Evolutionary conservation across 2,329 filamentous ascomycete genomes (phyloP).

Genomic region (Trichoderma simmonsii): DNA sequence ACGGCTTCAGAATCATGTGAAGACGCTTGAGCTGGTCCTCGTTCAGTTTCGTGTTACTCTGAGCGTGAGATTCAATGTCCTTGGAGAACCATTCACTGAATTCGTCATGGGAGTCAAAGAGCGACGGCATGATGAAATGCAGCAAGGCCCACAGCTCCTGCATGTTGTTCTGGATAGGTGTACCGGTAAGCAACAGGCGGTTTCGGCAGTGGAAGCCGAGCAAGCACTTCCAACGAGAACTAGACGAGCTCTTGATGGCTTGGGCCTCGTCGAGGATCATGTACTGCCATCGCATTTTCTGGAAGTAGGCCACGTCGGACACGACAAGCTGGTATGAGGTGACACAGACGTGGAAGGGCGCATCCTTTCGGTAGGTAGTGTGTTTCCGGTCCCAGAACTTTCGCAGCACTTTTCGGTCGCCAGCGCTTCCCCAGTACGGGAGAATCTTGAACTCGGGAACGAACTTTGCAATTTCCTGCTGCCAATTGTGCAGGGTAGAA

Average conservation of each 20-base stretch:
- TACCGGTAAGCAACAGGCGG: slow-evolving; percentile 87
- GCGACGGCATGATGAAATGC: slow-evolving; percentile 99
- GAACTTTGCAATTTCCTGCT: slow-evolving; percentile 95
- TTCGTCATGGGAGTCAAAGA: slow-evolving; percentile 92
- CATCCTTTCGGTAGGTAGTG: slow-evolving; percentile 88
- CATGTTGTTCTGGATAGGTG: slow-evolving; percentile 99
- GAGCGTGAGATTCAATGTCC: slow-evolving; percentile 95
- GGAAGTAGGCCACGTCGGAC: slow-evolving; percentile 93
- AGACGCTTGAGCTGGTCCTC: slow-evolving; percentile 95
- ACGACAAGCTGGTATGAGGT: slow-evolving; percentile 98
- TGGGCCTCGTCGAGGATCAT: slow-evolving; percentile 99
- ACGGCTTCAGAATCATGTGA: slow-evolving; percentile 98
- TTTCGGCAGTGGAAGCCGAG: slow-evolving; percentile 95
- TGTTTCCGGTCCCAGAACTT: slow-evolving; percentile 99
- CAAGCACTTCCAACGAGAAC: slow-evolving; percentile 94
- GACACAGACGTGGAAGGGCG: slow-evolving; percentile 91
- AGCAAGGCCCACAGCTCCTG: slow-evolving; percentile 96
- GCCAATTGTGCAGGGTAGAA: slow-evolving; percentile 98
- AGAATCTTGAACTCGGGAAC: slow-evolving; percentile 92
- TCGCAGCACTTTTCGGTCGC: slow-evolving; percentile 89
- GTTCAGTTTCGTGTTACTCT: slow-evolving; percentile 99
- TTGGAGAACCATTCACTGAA: slow-evolving; percentile 95
- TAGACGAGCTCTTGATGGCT: slow-evolving; percentile 96
- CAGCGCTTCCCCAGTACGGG: slow-evolving; percentile 94
- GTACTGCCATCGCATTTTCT: slow-evolving; percentile 99